Conservation (phyloP, 2,329 filamentous ascomycete genomes). For the Stagonosporopsis rhizophila region DNA sequence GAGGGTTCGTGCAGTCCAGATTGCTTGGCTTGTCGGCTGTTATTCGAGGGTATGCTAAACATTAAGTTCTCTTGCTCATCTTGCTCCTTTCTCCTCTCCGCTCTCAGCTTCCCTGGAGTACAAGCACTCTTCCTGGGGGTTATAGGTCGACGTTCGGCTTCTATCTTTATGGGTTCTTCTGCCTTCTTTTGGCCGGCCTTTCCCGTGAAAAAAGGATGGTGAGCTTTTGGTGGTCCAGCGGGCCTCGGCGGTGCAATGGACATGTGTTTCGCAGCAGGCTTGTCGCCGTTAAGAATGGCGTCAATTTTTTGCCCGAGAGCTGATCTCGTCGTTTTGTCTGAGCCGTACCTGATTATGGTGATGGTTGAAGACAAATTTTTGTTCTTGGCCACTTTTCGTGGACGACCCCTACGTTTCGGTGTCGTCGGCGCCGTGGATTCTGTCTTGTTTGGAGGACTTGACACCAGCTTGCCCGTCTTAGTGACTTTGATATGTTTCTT, state of each 20-base stretch:
- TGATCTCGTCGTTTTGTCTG: slow-evolving; percentile 54
- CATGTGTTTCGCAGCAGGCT: slow-evolving; percentile 23
- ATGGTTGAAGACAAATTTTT: slow-evolving; percentile 49
- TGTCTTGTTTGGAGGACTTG: slow-evolving; percentile 45
- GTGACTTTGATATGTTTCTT: slow-evolving; percentile 51
- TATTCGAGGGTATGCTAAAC: slow-evolving; percentile 31
- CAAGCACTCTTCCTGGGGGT: slow-evolving; percentile 48
- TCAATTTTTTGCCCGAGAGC: slow-evolving; percentile 68
- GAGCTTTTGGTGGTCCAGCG: slow-evolving; percentile 53
- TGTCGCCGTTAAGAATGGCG: slow-evolving; percentile 61
- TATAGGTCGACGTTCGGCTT: slow-evolving; percentile 14
- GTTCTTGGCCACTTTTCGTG: slow-evolving; percentile 24
- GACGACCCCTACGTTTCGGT: slow-evolving; percentile 21
- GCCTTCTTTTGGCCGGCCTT: slow-evolving; percentile 52
- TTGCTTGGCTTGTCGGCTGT: slow-evolving; percentile 59
- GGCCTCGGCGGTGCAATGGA: slow-evolving; percentile 37
- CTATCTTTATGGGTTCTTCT: slow-evolving; percentile 23
- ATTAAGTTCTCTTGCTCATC: slow-evolving; percentile 22
- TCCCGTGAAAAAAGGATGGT: slow-evolving; percentile 74
- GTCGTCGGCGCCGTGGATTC: slow-evolving; percentile 56
- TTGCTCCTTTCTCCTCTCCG: slow-evolving; percentile 38
- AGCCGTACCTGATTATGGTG: slow-evolving; percentile 67
- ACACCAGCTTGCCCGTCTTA: slow-evolving; percentile 56
- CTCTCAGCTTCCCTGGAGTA: slow-evolving; percentile 56
- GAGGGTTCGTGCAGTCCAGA: slow-evolving; percentile 70